These are phyloP conservation scores for Suillus cothurnatus DNA, from an alignment of 768 basidiomycete species.

Conservation along the genomic window DNA sequence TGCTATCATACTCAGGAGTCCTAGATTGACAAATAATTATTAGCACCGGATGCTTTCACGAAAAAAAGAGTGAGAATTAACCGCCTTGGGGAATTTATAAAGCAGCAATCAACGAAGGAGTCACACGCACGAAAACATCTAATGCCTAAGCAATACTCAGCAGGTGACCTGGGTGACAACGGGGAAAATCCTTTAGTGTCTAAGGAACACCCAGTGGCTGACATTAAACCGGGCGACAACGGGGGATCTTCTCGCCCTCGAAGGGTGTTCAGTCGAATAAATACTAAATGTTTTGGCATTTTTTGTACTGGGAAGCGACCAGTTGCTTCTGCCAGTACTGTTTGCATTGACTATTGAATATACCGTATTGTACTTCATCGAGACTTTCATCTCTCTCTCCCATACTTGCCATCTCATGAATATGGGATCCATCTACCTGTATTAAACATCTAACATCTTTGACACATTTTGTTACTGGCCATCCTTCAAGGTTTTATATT, in stretches of 20 bases:
- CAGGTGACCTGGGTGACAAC: not conserved
- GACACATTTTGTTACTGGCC: not conserved
- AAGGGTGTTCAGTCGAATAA: constrained; percentile 19
- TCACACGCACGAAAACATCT: not conserved
- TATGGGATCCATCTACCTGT: not conserved
- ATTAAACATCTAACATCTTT: not conserved
- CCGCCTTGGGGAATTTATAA: not conserved
- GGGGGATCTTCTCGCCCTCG: constrained; percentile 8
- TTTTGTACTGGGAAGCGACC: constrained; percentile 38
- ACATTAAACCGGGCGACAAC: constrained; percentile 7
- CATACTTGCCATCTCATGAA: not conserved
- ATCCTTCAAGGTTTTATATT: not conserved
- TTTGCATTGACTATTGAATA: too few relatives aligned
- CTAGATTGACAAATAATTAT: constrained; percentile 13
- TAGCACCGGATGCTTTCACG: constrained; percentile 43
- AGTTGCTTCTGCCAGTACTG: not conserved
- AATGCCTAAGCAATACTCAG: constrained; percentile 8
- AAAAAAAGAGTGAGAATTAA: constrained; percentile 8
- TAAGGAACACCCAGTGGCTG: constrained; percentile 8
- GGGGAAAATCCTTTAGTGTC: not conserved
- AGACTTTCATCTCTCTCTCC: not conserved
- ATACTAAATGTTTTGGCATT: constrained; percentile 36
- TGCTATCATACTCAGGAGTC: constrained; percentile 2
- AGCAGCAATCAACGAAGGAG: not conserved
- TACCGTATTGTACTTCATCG: not conserved